phyloP scores from a whole-genome alignment of 2,329 filamentous ascomycete genomes.

The Ascocoryne sarcoides region DNA sequence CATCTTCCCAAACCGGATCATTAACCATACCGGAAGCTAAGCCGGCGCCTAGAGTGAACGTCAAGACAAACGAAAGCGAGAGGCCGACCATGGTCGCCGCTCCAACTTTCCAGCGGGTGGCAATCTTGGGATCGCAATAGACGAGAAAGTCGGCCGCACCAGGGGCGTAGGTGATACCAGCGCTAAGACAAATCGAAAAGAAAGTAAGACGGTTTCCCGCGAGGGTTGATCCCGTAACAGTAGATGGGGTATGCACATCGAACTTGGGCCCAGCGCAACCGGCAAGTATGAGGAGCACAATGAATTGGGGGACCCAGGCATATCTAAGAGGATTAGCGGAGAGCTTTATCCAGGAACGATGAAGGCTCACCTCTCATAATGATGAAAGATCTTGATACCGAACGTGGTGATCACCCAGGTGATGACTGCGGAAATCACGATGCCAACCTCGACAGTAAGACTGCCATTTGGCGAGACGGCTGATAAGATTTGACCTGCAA shows the following conservation, averaged over 20 bases:
- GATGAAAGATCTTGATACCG: conserved; percentile 58
- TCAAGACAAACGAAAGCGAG: conserved; percentile 48
- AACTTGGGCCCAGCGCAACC: conserved; percentile 53
- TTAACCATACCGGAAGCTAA: conserved; percentile 47
- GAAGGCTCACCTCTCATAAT: conserved; percentile 48
- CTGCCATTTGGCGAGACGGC: conserved; percentile 50
- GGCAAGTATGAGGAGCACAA: conserved; percentile 52
- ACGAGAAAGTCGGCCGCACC: conserved; percentile 60
- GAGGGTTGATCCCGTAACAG: conserved; percentile 42
- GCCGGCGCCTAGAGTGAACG: conserved; percentile 52
- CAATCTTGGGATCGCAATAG: conserved; percentile 47
- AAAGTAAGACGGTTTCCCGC: conserved; percentile 55
- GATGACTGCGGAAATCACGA: conserved; percentile 54
- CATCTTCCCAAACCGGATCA: conserved; percentile 49
- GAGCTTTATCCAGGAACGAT: too few species aligned
- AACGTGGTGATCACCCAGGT: conserved; percentile 58
- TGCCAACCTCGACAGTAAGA: conserved; percentile 57
- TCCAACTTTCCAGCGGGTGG: conserved; percentile 40
- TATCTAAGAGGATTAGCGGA: conserved; percentile 33
- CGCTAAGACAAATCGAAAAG: conserved; percentile 59
- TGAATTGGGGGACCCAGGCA: conserved; percentile 54
- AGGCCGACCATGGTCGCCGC: conserved; percentile 48
- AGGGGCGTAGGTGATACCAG: conserved; percentile 54
- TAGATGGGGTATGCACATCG: conserved; percentile 42
- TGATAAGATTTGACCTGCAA: conserved; percentile 57